phyloP scores from a whole-genome alignment of 176 grass and related monocot genomes.

The Eragrostis nindensis region DNA sequence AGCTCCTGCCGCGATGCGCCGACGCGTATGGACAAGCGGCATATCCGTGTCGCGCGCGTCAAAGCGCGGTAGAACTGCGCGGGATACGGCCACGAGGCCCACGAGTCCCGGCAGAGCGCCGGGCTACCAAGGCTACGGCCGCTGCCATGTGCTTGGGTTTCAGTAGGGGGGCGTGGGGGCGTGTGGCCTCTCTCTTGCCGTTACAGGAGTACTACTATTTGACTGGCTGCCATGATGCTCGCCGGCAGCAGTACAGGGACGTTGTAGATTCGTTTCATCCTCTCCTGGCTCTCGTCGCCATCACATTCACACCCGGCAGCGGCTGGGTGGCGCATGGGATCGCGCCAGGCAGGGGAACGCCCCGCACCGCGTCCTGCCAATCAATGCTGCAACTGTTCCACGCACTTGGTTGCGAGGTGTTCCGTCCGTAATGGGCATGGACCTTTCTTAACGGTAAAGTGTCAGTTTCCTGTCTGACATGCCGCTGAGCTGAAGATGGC shows the following conservation, averaged over 20 bases:
- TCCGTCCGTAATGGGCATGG: neutral
- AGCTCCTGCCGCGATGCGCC: no score
- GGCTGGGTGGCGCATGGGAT: no score
- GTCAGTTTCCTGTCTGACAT: no score
- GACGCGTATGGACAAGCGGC: no score
- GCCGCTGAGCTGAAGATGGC: no score
- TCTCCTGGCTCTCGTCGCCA: neutral
- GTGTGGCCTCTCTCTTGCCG: neutral
- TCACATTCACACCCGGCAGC: neutral
- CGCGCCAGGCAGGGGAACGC: slow-evolving; percentile 4
- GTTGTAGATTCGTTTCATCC: neutral
- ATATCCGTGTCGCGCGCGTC: neutral
- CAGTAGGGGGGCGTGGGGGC: no score
- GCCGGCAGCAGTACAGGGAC: neutral
- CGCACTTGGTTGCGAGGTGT: neutral
- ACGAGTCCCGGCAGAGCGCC: no score
- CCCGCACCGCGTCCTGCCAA: slow-evolving; percentile 27
- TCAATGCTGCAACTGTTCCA: neutral
- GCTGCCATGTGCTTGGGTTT: neutral
- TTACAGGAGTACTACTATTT: neutral
- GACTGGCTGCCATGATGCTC: neutral
- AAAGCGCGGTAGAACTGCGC: neutral
- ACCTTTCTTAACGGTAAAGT: neutral
- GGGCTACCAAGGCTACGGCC: neutral
- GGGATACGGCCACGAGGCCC: no score